Base-by-base conservation (phyloP, 164 flowering plant species). In the Aristolochia fimbriata region DNA sequence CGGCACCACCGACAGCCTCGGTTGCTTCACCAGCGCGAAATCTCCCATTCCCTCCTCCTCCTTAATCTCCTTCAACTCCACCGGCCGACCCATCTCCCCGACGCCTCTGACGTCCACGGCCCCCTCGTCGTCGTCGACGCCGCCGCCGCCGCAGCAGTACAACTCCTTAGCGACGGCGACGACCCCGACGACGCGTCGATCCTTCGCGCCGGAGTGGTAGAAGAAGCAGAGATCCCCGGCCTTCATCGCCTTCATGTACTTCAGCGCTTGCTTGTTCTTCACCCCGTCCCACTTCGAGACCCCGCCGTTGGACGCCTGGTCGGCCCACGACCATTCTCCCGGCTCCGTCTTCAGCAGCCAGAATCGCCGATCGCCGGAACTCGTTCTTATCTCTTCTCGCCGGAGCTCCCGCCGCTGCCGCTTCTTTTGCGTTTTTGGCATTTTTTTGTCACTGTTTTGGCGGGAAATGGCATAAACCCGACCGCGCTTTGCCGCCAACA, bases 251-350 rank as follows among this genome's bases (percentile, higher is more conserved):
- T 83, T 88, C 76, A 94, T 80, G 69, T 88, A 16, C 57, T 87
- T 86, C 65, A 77, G 89, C 23, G 99, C 99, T 65, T 91, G 96
- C 70, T 74, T 80, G 86, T 94, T 94, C 72, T 83, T 91, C 9
- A 91, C 99, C 2, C 96, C 97, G 60, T 94, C 96, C 99, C 99
- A 94, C 10, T 74, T 71, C 6, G 88, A 74, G 3, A 79, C 2
- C 43, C 90, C 93, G 4, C 72, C 79, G 68, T 86, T 85, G 21
- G 91, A 81, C 0, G 78, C 74, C 68, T 94, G 99, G 66, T 94
- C 96, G 1, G 80, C 83, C 99, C 99, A 91, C 22, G 99, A 94
- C 99, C 97, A 94, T 60, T 81, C 88, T 24, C 80, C 76, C 8
- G 86, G 81, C 65, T 94, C 99, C 7, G 99, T 94, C 69, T 91